These are phyloP conservation scores for Penicillium janthinellum DNA, from an alignment of 2,329 filamentous ascomycete genomes.

Conservation along the genomic window DNA sequence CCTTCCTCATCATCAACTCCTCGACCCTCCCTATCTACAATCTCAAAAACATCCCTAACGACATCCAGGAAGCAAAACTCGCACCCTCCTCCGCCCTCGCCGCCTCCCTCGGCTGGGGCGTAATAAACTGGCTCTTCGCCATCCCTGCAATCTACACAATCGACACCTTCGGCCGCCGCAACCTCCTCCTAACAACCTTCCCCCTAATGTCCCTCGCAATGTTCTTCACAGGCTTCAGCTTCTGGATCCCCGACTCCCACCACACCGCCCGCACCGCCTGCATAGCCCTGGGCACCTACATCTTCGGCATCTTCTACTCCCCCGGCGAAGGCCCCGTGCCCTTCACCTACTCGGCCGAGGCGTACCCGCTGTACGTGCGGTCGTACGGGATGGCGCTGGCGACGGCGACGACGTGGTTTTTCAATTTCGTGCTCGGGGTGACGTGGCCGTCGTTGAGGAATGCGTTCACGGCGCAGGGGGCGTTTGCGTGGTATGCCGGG, in stretches of 20 bases:
- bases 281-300: conserved; percentile 48
- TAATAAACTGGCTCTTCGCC: conserved; percentile 67
- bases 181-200: conserved; percentile 65
- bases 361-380: conserved; percentile 65
- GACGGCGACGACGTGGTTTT: conserved; percentile 64
- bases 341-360: conserved; percentile 69
- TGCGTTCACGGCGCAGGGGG: conserved; percentile 54
- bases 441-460: conserved; percentile 56
- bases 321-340: conserved; percentile 66
- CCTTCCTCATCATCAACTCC: neutral
- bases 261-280: conserved; percentile 42
- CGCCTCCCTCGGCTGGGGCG: conserved; percentile 62
- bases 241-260: conserved; percentile 50
- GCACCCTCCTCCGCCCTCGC: conserved; percentile 54
- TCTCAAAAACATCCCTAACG: neutral
- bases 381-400: conserved; percentile 64
- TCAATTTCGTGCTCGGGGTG: conserved; percentile 55
- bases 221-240: conserved; percentile 56
- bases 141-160: conserved; percentile 67
- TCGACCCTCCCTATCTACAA: neutral
- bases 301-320: conserved; percentile 50
- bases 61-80: conserved; percentile 46
- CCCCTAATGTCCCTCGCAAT: conserved; percentile 62
- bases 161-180: conserved; percentile 67
- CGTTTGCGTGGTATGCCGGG: conserved; percentile 54